phyloP scores from a whole-genome alignment of 345 rosid species.

The Diplotaxis tenuifolia region DNA sequence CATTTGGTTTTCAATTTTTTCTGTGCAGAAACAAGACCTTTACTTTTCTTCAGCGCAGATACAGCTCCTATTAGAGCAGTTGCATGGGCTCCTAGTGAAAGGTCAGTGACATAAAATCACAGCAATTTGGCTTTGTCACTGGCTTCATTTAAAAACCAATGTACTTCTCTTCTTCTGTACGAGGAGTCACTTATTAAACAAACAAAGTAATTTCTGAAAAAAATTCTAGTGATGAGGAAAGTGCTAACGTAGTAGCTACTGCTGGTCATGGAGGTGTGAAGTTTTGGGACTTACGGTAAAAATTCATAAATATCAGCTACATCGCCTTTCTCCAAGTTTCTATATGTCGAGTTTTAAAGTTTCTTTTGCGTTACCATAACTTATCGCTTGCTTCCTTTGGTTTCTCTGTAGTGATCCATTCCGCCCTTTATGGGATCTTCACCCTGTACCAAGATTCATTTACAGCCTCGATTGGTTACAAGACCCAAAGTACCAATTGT shows the following conservation, averaged over 20 bases:
- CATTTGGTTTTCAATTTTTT: background rate
- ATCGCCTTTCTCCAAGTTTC: background rate
- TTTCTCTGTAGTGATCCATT: slow-evolving; percentile 69
- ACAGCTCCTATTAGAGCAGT: slow-evolving; percentile 76
- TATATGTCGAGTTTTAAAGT: background rate
- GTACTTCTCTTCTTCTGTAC: background rate
- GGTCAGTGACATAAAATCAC: slow-evolving; percentile 43
- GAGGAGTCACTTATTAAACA: background rate
- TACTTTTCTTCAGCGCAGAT: slow-evolving; percentile 84
- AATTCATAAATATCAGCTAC: slow-evolving; percentile 10
- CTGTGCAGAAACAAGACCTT: slow-evolving; percentile 78
- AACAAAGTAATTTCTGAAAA: slow-evolving; percentile 9
- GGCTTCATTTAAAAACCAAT: background rate
- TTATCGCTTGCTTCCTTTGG: slow-evolving; percentile 11
- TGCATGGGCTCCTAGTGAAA: slow-evolving; percentile 83
- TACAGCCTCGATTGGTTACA: slow-evolving; percentile 73
- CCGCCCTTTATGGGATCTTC: slow-evolving; percentile 79
- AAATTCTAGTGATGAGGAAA: slow-evolving; percentile 57
- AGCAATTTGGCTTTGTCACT: slow-evolving; percentile 2
- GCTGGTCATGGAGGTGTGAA: slow-evolving; percentile 87
- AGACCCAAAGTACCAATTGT: slow-evolving; percentile 60
- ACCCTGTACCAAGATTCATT: slow-evolving; percentile 59
- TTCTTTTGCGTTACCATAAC: background rate
- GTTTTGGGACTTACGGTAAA: slow-evolving; percentile 94
- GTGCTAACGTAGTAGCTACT: slow-evolving; percentile 62